Evolutionary conservation across 2,329 filamentous ascomycete genomes (phyloP).

Genomic region (Calonectria honghensis): DNA sequence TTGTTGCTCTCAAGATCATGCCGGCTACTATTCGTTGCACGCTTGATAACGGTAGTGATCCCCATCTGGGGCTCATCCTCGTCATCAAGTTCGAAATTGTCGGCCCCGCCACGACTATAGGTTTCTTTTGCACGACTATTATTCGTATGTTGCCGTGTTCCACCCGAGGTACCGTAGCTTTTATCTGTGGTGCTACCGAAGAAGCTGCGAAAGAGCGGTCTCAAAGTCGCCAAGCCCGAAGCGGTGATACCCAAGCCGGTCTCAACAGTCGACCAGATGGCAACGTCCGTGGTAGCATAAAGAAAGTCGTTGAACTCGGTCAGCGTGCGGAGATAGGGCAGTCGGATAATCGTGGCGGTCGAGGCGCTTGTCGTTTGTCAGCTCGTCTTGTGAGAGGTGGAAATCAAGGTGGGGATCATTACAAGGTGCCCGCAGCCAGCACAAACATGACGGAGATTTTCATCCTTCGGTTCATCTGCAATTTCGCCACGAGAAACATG

Average conservation of each 20-base stretch:
- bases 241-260: neutral
- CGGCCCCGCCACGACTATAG: neutral
- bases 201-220: conserved; percentile 4
- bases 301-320: conserved; percentile 5
- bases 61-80: neutral
- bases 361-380: neutral
- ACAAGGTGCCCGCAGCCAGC: neutral
- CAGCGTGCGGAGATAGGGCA: conserved; percentile 6
- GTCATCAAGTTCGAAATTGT: neutral
- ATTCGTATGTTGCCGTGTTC: neutral
- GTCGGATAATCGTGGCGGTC: conserved; percentile 15
- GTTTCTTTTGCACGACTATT: neutral
- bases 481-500: conserved; percentile 3
- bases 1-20: neutral
- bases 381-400: neutral
- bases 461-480: conserved; percentile 11
- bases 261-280: conserved; percentile 18
- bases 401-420: neutral
- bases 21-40: neutral
- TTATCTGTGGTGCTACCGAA: neutral
- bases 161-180: neutral
- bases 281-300: conserved; percentile 6
- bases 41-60: conserved; percentile 11
- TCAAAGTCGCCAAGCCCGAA: neutral
- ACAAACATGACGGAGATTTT: conserved; percentile 1